Conservation (phyloP, 2,329 filamentous ascomycete species). For the Diplodia corticola region DNA sequence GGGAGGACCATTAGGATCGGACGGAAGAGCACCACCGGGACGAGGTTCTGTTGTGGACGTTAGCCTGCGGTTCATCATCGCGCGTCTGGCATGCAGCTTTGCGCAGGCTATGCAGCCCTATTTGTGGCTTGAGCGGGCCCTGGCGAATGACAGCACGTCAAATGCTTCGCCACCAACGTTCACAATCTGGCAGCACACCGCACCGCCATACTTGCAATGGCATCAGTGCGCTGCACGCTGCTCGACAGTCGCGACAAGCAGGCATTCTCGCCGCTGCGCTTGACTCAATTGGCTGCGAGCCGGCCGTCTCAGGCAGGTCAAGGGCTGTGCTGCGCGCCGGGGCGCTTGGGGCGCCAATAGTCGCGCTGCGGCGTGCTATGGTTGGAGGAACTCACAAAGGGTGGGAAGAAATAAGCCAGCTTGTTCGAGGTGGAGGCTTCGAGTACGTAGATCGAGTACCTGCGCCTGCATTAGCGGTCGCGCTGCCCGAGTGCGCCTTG, state of each 20-base stretch:
- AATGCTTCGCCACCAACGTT: conserved; percentile 24
- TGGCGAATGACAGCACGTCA: conserved; percentile 16
- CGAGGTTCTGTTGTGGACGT: conserved; percentile 59
- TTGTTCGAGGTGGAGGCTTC: conserved; percentile 52
- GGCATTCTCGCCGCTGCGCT: not conserved
- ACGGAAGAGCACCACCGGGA: conserved; percentile 72
- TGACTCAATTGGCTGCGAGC: not conserved
- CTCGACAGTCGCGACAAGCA: not conserved
- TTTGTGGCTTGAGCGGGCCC: conserved; percentile 15
- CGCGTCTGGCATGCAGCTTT: conserved; percentile 8
- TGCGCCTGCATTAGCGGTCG: conserved; percentile 60
- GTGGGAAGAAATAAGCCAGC: conserved; percentile 51
- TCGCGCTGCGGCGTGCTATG: not conserved
- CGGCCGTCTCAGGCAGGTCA: not conserved
- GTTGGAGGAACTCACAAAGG: conserved; percentile 42
- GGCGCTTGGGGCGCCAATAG: conserved; percentile 19
- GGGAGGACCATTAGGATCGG: conserved; percentile 70
- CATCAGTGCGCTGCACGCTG: conserved; percentile 1
- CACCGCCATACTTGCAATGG: conserved; percentile 17
- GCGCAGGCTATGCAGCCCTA: conserved; percentile 23
- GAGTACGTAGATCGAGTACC: conserved; percentile 57
- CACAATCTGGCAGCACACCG: not conserved
- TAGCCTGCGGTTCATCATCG: conserved; percentile 24
- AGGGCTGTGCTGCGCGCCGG: conserved; percentile 8
- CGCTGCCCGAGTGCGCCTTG: conserved; percentile 37